These are phyloP conservation scores for Podospora conica DNA, from an alignment of 495 filamentous ascomycete genomes.

Conservation along the genomic window DNA sequence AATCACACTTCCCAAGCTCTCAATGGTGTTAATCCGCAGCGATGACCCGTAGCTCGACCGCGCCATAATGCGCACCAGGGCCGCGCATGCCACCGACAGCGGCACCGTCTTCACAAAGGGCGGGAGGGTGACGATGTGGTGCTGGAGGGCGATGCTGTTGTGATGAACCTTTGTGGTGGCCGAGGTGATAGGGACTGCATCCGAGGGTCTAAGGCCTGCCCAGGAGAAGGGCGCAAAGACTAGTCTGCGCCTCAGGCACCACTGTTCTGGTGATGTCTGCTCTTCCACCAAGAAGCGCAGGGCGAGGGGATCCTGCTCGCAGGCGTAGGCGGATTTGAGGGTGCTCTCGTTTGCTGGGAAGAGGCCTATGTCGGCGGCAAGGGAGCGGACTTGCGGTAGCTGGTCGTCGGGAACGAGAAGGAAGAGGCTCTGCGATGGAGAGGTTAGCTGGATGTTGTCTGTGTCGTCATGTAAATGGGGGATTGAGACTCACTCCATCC, in stretches of 20 bases:
- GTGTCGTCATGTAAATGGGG: neutral
- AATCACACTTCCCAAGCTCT: neutral
- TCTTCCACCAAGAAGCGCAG: neutral
- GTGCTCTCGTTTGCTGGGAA: neutral
- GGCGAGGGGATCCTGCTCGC: neutral
- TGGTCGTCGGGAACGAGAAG: neutral
- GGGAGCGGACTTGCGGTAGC: neutral
- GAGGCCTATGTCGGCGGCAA: neutral
- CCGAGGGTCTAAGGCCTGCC: neutral
- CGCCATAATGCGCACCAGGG: neutral
- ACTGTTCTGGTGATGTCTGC: neutral
- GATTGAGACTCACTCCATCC: conserved; percentile 1
- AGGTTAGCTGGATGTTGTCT: neutral
- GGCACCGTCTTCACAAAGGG: neutral
- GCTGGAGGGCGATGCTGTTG: neutral
- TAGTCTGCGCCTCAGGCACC: neutral
- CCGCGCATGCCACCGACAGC: neutral
- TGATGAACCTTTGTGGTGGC: neutral
- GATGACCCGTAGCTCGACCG: neutral
- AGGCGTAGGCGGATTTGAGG: neutral
- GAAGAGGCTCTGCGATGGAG: neutral
- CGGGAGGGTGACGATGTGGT: neutral
- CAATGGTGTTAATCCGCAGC: neutral
- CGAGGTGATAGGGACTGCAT: neutral
- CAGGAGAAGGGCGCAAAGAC: neutral